These are phyloP conservation scores for Ceratocystis colombiana DNA, from an alignment of 2,329 filamentous ascomycete species.

Conservation along the genomic window DNA sequence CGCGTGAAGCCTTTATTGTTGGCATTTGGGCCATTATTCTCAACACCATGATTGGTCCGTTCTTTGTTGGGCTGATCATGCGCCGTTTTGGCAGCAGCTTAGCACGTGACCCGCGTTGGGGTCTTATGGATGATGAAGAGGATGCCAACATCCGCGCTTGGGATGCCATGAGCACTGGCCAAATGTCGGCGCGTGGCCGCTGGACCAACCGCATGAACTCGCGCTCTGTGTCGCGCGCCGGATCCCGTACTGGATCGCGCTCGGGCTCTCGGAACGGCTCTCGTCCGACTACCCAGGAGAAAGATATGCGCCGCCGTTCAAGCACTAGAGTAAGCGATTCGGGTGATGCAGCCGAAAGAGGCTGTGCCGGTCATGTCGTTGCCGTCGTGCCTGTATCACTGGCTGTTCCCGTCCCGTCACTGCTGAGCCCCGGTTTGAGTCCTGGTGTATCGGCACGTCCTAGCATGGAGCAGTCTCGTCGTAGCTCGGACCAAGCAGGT, in stretches of 20 bases:
- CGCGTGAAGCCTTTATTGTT: conserved; percentile 44
- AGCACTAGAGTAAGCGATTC: not conserved
- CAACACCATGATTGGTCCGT: conserved; percentile 45
- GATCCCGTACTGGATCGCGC: conserved; percentile 6
- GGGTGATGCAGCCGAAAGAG: not conserved
- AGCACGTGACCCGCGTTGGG: conserved; percentile 21
- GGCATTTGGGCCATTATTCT: conserved; percentile 48
- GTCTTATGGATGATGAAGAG: conserved; percentile 16
- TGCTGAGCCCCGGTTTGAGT: not conserved
- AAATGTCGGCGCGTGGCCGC: conserved; percentile 2
- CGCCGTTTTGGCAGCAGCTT: conserved; percentile 12
- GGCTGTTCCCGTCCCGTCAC: conserved; percentile 1
- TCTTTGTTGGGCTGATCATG: conserved; percentile 43
- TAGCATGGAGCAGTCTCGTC: conserved; percentile 7
- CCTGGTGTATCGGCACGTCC: not conserved
- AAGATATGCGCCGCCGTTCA: not conserved
- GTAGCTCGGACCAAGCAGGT: not conserved
- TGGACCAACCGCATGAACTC: conserved; percentile 24
- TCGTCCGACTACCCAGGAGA: not conserved
- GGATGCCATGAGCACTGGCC: conserved; percentile 17
- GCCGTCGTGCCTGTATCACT: not conserved
- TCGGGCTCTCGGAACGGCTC: not conserved
- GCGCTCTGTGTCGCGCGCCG: conserved; percentile 19
- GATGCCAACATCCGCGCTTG: conserved; percentile 15
- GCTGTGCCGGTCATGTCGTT: conserved; percentile 1